Evolutionary conservation across 148 eudicot genomes (phyloP).

Genomic region (Vaccinium myrtillus): DNA sequence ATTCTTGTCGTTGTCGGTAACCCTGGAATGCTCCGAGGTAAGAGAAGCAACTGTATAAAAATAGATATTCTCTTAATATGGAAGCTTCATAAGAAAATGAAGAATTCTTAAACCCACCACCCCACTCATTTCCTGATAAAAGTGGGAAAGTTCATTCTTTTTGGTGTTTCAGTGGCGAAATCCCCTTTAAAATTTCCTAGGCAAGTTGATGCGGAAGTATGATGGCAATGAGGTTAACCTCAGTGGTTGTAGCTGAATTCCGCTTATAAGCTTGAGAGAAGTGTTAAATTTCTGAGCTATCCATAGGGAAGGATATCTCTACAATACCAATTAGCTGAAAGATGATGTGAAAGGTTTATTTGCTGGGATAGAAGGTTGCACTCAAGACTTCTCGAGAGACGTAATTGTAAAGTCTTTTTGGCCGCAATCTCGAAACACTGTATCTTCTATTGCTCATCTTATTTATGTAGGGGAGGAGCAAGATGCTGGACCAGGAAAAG

Average conservation of each 20-base stretch:
- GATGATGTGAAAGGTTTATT: neutral
- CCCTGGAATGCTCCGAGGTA: neutral
- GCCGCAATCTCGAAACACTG: neutral
- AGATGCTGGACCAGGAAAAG: neutral
- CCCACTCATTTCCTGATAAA: neutral
- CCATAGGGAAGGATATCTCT: too few species aligned
- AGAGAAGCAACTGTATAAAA: neutral
- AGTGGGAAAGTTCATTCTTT: neutral
- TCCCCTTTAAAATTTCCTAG: neutral
- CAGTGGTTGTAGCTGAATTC: neutral
- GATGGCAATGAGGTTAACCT: neutral
- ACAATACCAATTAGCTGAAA: neutral
- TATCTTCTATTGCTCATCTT: neutral
- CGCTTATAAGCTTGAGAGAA: neutral
- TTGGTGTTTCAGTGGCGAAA: neutral
- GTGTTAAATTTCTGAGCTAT: neutral
- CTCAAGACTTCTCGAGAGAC: neutral
- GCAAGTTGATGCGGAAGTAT: neutral
- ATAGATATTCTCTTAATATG: neutral
- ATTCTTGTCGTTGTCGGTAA: neutral
- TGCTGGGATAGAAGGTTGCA: neutral
- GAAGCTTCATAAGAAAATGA: neutral
- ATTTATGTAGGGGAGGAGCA: neutral
- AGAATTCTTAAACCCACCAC: neutral
- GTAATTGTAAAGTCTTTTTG: neutral